A percentile compares a stretch with the other conserved stretches of the same genome.
These are phyloP conservation scores for Diplodia corticola DNA, from an alignment of 2,329 filamentous ascomycete genomes.

Conservation along the genomic window DNA sequence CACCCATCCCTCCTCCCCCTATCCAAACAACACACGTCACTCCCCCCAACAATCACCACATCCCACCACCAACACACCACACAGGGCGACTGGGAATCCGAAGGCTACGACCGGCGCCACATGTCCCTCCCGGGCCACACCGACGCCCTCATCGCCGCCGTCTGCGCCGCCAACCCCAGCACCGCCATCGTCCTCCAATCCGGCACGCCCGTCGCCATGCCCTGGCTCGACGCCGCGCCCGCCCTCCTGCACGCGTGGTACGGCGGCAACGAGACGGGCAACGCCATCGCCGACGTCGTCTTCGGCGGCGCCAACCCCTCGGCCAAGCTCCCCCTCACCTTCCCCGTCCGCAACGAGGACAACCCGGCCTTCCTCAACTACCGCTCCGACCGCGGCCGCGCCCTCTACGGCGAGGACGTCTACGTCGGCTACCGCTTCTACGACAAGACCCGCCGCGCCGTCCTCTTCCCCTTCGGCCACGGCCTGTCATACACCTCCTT, in stretches of 20 bases:
- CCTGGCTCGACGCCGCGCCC: conserved; percentile 64
- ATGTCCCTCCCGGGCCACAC: conserved; percentile 57
- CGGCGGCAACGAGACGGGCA: conserved; percentile 64
- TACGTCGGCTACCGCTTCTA: conserved; percentile 41
- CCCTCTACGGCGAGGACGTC: conserved; percentile 32
- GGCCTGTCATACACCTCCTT: conserved; percentile 64
- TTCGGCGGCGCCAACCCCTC: conserved; percentile 65
- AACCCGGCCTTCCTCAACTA: conserved; percentile 68
- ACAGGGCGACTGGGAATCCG: conserved; percentile 30
- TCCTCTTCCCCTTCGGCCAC: conserved; percentile 64
- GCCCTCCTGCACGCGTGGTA: conserved; percentile 72
- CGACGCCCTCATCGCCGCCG: conserved; percentile 51
- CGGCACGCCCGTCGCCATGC: conserved; percentile 68
- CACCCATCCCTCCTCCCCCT: not conserved
- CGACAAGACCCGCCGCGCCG: conserved; percentile 59
- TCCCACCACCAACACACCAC: not conserved
- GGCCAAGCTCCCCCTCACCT: conserved; percentile 62
- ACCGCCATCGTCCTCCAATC: conserved; percentile 66
- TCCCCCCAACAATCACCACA: no score
- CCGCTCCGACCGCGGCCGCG: conserved; percentile 58
- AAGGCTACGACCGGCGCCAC: conserved; percentile 28
- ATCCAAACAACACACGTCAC: no score
- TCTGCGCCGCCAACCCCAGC: conserved; percentile 60
- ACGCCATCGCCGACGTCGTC: conserved; percentile 63
- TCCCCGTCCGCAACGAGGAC: conserved; percentile 64